Conservation (phyloP, 108 stramenopile species). For the Cyclotella atomus region DNA sequence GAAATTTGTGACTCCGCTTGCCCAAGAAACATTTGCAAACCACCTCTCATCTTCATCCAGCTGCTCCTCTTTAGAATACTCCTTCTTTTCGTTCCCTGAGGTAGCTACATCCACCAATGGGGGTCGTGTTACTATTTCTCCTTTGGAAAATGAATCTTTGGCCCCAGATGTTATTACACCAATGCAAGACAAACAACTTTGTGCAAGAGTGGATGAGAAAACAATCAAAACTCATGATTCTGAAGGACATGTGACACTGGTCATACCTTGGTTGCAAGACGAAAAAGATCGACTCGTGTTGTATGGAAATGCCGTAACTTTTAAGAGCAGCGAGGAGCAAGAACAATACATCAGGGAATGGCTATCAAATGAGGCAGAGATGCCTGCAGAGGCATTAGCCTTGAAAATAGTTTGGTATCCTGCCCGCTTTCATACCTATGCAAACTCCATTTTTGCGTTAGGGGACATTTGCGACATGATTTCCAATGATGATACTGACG, state of each 20-base stretch:
- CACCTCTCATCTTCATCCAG: conserved; percentile 2
- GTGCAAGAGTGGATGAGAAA: neutral
- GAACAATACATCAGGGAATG: conserved; percentile 74
- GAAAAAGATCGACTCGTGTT: conserved; percentile 52
- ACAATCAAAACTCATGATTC: neutral
- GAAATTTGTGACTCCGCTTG: conserved; percentile 3
- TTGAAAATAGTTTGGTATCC: conserved; percentile 62
- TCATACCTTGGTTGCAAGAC: conserved; percentile 74
- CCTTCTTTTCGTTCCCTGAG: conserved; percentile 25
- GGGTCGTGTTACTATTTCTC: neutral
- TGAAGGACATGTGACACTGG: conserved; percentile 56
- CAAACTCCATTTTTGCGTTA: conserved; percentile 75
- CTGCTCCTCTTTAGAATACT: conserved; percentile 43
- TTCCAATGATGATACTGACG: conserved; percentile 44
- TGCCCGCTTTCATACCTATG: conserved; percentile 54
- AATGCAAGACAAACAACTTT: neutral
- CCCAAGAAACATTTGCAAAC: neutral
- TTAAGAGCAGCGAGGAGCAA: conserved; percentile 56
- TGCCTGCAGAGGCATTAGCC: conserved; percentile 61
- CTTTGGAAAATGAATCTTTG: neutral
- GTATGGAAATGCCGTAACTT: conserved; percentile 47
- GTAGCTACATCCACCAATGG: neutral
- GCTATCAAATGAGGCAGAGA: conserved; percentile 56
- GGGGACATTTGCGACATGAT: conserved; percentile 66
- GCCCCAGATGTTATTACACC: neutral